Conservation (phyloP, 495 filamentous ascomycete species). For the Xylaria sp. region DNA sequence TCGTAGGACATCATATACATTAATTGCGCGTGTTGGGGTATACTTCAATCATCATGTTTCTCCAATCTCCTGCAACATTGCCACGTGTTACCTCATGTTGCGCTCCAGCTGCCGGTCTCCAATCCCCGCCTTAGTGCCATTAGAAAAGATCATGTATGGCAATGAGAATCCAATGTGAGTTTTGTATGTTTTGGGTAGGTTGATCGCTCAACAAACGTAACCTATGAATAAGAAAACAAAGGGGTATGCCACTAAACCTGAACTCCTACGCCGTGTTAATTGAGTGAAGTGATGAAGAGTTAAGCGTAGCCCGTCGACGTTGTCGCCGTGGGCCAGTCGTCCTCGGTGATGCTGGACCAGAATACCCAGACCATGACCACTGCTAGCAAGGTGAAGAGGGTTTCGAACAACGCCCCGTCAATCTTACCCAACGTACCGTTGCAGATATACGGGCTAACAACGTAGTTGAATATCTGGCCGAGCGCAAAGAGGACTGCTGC, state of each 20-base stretch:
- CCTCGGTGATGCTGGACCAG: conserved; percentile 99
- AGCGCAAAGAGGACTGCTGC: conserved; percentile 85
- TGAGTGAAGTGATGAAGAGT: conserved; percentile 36
- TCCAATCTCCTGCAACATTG: conserved; percentile 13
- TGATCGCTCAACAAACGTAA: conserved; percentile 27
- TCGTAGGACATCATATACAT: conserved; percentile 52
- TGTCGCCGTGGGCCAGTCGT: conserved; percentile 83
- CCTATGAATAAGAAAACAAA: conserved; percentile 42
- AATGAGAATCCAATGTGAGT: conserved; percentile 31
- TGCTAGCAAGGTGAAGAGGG: conserved; percentile 84
- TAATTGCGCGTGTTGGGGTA: conserved; percentile 40
- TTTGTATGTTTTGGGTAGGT: conserved; percentile 31
- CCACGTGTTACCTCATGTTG: conserved; percentile 35
- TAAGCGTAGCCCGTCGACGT: conserved; percentile 38
- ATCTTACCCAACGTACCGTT: conserved; percentile 81
- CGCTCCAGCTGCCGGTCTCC: conserved; percentile 27
- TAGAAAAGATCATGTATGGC: conserved; percentile 28
- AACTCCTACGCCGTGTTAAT: conserved; percentile 38
- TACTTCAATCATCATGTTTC: conserved; percentile 35
- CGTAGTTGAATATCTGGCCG: conserved; percentile 94
- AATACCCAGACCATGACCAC: conserved; percentile 89
- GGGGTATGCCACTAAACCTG: conserved; percentile 42
- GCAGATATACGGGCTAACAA: conserved; percentile 90
- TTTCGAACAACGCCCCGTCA: conserved; percentile 92
- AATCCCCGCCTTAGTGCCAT: conserved; percentile 17